phyloP scores from a whole-genome alignment of 75 land plant species.

The Isoetes taiwanensis region DNA sequence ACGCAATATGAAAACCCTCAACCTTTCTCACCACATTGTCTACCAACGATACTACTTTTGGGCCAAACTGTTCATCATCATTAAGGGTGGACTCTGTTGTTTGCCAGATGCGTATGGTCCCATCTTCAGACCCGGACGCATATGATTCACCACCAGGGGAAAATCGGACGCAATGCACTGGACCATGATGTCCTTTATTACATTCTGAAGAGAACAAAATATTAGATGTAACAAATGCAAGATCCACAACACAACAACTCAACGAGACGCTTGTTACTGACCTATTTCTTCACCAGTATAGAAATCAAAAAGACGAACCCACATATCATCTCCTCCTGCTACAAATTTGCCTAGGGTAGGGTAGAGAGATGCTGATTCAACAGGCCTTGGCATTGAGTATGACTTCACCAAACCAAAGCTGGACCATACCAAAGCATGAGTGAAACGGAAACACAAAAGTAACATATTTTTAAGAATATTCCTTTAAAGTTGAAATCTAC shows the following conservation, averaged over 20 bases:
- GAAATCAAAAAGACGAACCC: constrained; percentile 87
- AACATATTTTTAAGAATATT: neutral
- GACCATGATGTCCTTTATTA: constrained; percentile 95
- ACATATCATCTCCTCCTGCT: constrained; percentile 97
- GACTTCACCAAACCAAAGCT: constrained; percentile 89
- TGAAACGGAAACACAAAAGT: neutral
- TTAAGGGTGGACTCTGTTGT: constrained; percentile 19
- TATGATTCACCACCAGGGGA: constrained; percentile 92
- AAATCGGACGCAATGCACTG: constrained; percentile 88
- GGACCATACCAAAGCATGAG: neutral
- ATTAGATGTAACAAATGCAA: neutral
- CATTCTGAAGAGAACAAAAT: constrained; percentile 34
- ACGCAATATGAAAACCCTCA: constrained; percentile 49
- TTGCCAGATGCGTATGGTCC: constrained; percentile 88
- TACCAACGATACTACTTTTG: constrained; percentile 34
- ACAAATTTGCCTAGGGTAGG: constrained; percentile 76
- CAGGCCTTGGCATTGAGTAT: constrained; percentile 68
- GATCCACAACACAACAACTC: neutral
- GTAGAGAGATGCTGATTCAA: constrained; percentile 89
- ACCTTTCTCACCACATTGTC: constrained; percentile 51
- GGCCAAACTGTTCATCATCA: constrained; percentile 24
- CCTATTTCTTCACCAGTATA: constrained; percentile 86
- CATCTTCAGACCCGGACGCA: constrained; percentile 95
- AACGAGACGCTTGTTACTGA: constrained; percentile 14
- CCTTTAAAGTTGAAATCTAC: constrained; percentile 9